Percentiles rank a stretch among this genome's conserved stretches.
Conservation (phyloP, 306 rosid species). For the Ormosia semicastrata region DNA sequence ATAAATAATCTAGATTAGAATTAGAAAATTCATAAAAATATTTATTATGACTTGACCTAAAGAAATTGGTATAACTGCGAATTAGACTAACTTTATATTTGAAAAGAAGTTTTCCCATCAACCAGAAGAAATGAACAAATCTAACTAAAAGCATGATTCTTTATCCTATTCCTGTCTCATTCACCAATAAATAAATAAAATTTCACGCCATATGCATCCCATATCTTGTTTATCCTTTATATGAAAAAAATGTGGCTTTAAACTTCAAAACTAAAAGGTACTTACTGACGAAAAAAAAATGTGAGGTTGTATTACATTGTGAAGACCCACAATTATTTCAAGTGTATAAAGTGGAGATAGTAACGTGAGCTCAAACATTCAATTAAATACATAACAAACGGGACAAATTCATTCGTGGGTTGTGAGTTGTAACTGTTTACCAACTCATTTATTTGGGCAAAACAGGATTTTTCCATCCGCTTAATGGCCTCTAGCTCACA, state of each 20-base stretch:
- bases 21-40: too few relatives aligned
- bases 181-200: neutral
- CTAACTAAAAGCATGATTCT: neutral
- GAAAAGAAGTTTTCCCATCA: too few relatives aligned
- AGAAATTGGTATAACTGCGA: too few relatives aligned
- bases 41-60: too few relatives aligned
- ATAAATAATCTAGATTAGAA: too few relatives aligned
- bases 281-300: neutral
- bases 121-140: neutral
- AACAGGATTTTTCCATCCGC: constrained; percentile 29
- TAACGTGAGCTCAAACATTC: neutral
- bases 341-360: neutral
- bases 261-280: neutral
- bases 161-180: neutral
- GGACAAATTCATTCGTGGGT: neutral
- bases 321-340: neutral
- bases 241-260: neutral
- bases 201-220: neutral
- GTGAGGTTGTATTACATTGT: neutral
- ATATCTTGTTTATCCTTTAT: neutral
- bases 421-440: constrained; percentile 1
- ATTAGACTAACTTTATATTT: too few relatives aligned
- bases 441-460: constrained; percentile 21
- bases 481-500: constrained; percentile 30
- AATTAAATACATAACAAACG: constrained; percentile 4